Evolutionary conservation across 2,329 filamentous ascomycete species (phyloP), one percentile per base, ranked within the genome.

Genomic region (Atkinsonella texensis): DNA sequence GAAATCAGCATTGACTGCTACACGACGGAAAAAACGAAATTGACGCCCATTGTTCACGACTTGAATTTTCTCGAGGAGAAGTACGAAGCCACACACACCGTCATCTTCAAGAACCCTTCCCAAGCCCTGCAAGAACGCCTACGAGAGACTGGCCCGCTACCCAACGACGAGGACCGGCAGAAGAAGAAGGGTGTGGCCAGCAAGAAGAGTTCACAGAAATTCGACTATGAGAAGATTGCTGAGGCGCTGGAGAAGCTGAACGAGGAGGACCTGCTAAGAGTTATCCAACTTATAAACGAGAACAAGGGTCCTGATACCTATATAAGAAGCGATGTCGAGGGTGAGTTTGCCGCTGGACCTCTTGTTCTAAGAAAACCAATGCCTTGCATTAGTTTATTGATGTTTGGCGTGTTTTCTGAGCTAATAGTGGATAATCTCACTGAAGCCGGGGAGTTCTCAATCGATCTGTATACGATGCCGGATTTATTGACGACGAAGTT

Each of bases 261-360:
- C 57, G 93, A 98, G 73, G 93, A 98, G 59, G 91, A 97, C 63
- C 74, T 98, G 42, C 75, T 98, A 55, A 87, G 93, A 60, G 89
- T 97, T 23, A 94, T 98, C 55, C 91, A 97, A 72, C 85, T 98
- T 80, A 91, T 98, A 56, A 93, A 97, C 68, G 93, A 98, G 71
- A 88, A 96, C 72, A 97, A 97, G 76, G 84, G 81, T 1, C 81
- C 88, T 6, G 89, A 95, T 57, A 96, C 91, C 1, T 97, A 95
- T 71, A 95, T 91, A 48, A 90, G 95, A 73, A 97, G 96, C 62
- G 94, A 98, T 68, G 81, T 96, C 53, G 93, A 98, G 63, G 86
- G 89, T 95, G 73, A 72, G 85, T 78, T 31, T 54, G n/a, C 28
- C n/a, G 3, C 4, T 18, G 4, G 31, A 3, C 6, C 38, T 20